These are phyloP conservation scores for Ogataea kodamae DNA, from an alignment of 805 yeast genomes.

Conservation along the genomic window DNA sequence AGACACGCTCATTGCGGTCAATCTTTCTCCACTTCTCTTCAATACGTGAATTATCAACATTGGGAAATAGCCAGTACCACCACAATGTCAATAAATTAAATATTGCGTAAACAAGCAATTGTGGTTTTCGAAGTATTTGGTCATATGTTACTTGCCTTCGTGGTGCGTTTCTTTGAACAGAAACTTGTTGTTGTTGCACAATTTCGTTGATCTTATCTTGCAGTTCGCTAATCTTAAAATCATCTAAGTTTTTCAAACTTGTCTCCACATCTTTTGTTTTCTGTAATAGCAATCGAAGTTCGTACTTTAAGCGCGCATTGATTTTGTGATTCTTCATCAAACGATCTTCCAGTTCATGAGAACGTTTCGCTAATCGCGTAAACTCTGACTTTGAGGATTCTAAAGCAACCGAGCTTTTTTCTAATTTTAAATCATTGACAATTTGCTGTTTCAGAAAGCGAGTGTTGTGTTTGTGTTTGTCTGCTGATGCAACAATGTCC, in stretches of 20 bases:
- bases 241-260: conserved; percentile 36
- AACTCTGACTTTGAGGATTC: conserved; percentile 16
- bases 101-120: conserved; percentile 21
- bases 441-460: conserved; percentile 16
- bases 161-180: neutral
- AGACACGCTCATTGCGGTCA: conserved; percentile 27
- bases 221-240: conserved; percentile 34
- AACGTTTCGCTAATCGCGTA: conserved; percentile 21
- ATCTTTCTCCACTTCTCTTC: conserved; percentile 29
- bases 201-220: conserved; percentile 18
- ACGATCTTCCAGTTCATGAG: conserved; percentile 34
- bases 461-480: conserved; percentile 15
- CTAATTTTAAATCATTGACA: conserved; percentile 19
- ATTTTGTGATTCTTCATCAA: conserved; percentile 50
- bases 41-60: conserved; percentile 24
- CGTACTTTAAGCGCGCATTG: conserved; percentile 62
- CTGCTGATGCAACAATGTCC: conserved; percentile 19
- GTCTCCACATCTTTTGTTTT: conserved; percentile 69
- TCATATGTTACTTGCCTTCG: conserved; percentile 6
- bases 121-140: conserved; percentile 19
- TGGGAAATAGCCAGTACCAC: conserved; percentile 16
- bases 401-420: conserved; percentile 10
- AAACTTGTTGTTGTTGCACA: conserved; percentile 3
- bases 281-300: conserved; percentile 52
- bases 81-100: conserved; percentile 17